Base-by-base conservation (phyloP, 345 rosid genomes). In the Pelargonium nanum region DNA sequence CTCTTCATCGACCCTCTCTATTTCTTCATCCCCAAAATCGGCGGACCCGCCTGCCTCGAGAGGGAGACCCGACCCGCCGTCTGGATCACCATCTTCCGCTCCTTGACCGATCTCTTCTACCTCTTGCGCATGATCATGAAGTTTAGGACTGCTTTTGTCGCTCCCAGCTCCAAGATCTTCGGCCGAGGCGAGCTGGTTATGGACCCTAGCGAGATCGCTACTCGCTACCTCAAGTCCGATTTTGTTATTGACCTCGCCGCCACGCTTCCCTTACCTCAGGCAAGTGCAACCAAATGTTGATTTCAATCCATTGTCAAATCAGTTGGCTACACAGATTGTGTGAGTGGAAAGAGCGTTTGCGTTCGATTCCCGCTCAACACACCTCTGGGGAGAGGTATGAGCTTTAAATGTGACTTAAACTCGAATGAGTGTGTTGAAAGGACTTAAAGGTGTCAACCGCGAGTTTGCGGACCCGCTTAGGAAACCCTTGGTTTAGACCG, bases 1-100 rank as follows among this genome's bases (percentile, higher is more conserved):
- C 90, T 93, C 60, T 89, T 93, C 87, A 72, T 93, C 58, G 96
- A 87, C 62, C 99, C 96, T 28, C 73, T 93, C 56, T 93, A 82
- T 70, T 87, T 87, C 74, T 87, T 71, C 72, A 76, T 87, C 16
- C 91, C 97, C 22, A 76, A 65, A 51, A 78, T 84, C 22, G 81
- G 81, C 0, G 83, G 83, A 1, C 73, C 74, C 16, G 86, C 79
- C 0, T 93, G 97, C 61, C 67, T 85, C 66, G 30, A 68, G 21
- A 64, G 73, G 5, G 92, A 93, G 71, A 57, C 55, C 51, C 0
- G 21, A 1, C 84, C 82, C 67, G 81, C 83, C 19, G 74, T 87
- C 10, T 22, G 68, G 7, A 78, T 93, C 71, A 87, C 96, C 23
- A 65, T 81, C 68, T 83, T 84, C 28, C 80, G 96, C n/a, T 68